Conservation (phyloP, 257 asterid species). For the Solanum neorickii region DNA sequence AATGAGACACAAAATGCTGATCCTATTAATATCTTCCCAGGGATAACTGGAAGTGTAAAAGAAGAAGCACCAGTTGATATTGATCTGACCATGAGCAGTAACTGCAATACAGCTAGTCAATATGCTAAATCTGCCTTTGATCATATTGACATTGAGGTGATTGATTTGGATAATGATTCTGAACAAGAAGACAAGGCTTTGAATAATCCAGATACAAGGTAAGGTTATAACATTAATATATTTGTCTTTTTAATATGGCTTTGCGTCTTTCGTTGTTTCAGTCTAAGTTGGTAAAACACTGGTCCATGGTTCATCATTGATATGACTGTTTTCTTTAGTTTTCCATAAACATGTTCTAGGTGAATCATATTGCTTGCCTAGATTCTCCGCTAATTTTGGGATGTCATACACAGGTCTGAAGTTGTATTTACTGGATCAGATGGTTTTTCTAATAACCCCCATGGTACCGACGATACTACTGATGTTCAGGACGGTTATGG, state of each 20-base stretch:
- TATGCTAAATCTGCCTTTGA: constrained; percentile 28
- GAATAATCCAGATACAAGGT: constrained; percentile 54
- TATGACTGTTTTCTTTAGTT: not conserved
- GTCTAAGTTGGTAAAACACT: not conserved
- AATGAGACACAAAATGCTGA: constrained; percentile 35
- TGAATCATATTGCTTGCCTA: not conserved
- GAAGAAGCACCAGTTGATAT: constrained; percentile 38
- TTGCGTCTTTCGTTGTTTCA: not conserved
- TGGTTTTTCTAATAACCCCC: constrained; percentile 33
- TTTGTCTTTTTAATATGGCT: not conserved
- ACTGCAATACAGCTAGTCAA: constrained; percentile 18
- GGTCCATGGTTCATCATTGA: not conserved
- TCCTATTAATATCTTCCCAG: constrained; percentile 30
- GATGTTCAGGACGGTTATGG: constrained; percentile 79
- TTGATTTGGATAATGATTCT: constrained; percentile 83
- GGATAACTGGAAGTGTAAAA: constrained; percentile 26
- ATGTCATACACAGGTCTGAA: constrained; percentile 48
- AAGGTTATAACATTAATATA: not conserved
- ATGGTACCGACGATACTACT: constrained; percentile 10
- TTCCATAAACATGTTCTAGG: not conserved
- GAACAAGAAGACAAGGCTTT: constrained; percentile 41
- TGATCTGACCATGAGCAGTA: constrained; percentile 59
- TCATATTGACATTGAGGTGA: constrained; percentile 65
- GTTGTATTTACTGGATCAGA: constrained; percentile 52
- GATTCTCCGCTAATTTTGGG: not conserved